Evolutionary conservation across 805 yeast species (phyloP), one percentile per base, ranked within the genome.

Genomic region (Scheffersomyces lignosus): DNA sequence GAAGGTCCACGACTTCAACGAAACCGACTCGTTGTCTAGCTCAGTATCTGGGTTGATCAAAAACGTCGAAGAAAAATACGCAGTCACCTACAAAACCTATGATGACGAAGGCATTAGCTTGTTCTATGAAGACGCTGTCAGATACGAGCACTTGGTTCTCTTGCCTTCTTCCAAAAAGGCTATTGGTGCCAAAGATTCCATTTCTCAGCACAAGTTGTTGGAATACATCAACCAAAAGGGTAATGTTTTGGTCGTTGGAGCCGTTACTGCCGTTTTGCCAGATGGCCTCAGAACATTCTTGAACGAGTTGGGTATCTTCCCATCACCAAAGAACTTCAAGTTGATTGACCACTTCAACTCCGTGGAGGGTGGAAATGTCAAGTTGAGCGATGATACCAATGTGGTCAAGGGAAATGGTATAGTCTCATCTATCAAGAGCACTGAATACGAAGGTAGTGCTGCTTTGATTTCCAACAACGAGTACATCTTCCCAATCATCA

Each of bases 221-320:
- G 68, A 78, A 27, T 87, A 81, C 51, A 68, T 81, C 45, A 60
- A 75, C 44, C 71, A 66, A 10, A 87, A 91, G 31, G 96, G 96
- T 43, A 85, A 89, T 56, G 57, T 93, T 6, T 52, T 93, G 13
- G 76, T 81, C 10, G 67, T 87, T 10, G 87, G 84, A 17, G 76
- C 82, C 14, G 40, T 44, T 7, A 27, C 47, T 18, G 37, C 54
- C 3, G 52, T 57, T 3, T 46, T 60, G 34, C 72, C 73, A 4
- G 73, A 67, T 13, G 61, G 56, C 15, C 62, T 84, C 23, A 78
- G 87, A 42, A 65, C 75, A 3, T 82, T 84, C 51, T 73, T 87
- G 46, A 78, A 80, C 51, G 88, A 90, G 56, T 63, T 90, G 46
- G 99, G 96, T 22, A 81, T 93, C 34, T 77, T 71, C 51, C 86